Percentiles rank a stretch among this genome's conserved stretches.
Evolutionary conservation across 306 rosid genomes (phyloP).

Genomic region (Cercis canadensis): DNA sequence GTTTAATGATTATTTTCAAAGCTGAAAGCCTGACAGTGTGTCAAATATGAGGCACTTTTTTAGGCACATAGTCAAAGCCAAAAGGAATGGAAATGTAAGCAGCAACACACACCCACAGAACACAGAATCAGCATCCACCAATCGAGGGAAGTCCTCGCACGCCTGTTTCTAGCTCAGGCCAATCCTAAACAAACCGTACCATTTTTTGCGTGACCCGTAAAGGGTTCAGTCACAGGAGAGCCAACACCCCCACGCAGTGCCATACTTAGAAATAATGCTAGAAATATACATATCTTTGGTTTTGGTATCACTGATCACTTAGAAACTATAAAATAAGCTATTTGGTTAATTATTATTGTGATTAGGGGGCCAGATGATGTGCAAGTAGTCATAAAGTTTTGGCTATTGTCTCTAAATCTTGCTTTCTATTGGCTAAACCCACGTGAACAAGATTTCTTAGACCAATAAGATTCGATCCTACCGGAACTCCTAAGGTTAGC

Average conservation of each 20-base stretch:
- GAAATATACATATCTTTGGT: conserved; percentile 20
- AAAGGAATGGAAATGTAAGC: no score
- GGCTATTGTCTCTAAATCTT: conserved; percentile 45
- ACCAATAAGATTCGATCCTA: conserved; percentile 72
- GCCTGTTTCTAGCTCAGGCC: conserved; percentile 39
- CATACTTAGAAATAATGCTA: no score
- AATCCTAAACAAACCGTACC: conserved; percentile 35
- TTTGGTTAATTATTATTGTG: conserved; percentile 29
- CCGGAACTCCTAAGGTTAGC: conserved; percentile 28
- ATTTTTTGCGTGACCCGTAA: conserved; percentile 22
- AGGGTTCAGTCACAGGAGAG: conserved; percentile 22
- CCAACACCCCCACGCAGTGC: conserved; percentile 42
- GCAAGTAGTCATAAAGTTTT: conserved; percentile 45
- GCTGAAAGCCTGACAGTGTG: no score
- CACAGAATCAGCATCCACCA: conserved; percentile 32
- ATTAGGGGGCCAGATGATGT: conserved; percentile 9
- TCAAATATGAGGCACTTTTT: no score
- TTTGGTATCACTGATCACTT: not conserved
- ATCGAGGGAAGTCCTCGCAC: conserved; percentile 44
- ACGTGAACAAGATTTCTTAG: conserved; percentile 52
- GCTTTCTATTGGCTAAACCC: conserved; percentile 56
- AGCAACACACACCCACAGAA: conserved; percentile 22
- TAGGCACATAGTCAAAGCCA: no score
- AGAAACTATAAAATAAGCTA: conserved; percentile 27
- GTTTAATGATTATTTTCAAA: no score